Conservation (phyloP, 345 rosid species). For the Triadica sebifera region DNA sequence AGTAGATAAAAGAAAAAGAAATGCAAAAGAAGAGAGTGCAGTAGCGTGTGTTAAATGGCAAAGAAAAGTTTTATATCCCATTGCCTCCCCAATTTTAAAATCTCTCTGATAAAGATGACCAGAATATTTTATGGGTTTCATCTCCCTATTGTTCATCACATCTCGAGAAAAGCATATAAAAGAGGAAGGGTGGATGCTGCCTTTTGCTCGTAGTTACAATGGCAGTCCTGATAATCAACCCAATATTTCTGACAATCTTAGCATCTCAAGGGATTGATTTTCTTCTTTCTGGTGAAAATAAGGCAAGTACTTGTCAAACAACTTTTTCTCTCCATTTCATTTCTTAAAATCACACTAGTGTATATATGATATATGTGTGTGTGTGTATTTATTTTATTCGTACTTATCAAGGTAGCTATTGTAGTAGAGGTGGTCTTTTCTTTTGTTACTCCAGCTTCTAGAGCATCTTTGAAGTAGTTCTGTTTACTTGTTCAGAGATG, state of each 20-base stretch:
- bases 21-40: background rate
- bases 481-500: background rate
- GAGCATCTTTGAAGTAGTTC: background rate
- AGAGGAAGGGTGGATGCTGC: conserved; percentile 1
- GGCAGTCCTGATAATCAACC: conserved; percentile 36
- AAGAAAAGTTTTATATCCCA: background rate
- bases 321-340: background rate
- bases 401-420: background rate
- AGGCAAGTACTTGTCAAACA: conserved; percentile 30
- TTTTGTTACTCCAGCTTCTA: background rate
- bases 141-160: background rate
- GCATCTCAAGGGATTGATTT: conserved; percentile 57
- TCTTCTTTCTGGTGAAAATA: conserved; percentile 49
- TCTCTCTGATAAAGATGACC: background rate
- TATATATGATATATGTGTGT: too few relatives aligned
- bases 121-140: background rate
- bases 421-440: background rate
- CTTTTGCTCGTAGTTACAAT: conserved; percentile 26
- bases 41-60: background rate
- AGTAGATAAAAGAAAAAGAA: background rate
- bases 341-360: background rate
- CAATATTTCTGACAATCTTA: conserved; percentile 30
- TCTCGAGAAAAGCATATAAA: conserved; percentile 17
- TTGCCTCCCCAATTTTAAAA: background rate
- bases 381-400: too few relatives aligned